Evolutionary conservation across 306 rosid genomes (phyloP), one percentile per base, ranked within the genome.

Genomic region (Ormosia semicastrata): DNA sequence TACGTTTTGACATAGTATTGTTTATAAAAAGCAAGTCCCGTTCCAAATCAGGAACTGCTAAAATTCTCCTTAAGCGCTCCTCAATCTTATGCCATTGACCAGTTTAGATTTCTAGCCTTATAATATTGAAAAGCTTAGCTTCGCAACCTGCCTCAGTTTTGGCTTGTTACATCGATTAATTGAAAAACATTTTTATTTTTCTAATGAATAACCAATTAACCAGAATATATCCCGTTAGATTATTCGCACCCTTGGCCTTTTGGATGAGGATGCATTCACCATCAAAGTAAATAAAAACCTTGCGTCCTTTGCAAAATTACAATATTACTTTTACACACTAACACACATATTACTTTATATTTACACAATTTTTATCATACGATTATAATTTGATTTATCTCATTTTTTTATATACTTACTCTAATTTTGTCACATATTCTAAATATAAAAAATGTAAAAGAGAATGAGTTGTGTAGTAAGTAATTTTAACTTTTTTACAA

Each of bases 241-340:
- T 17, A 33, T 82, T 65, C 33, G 5, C n/a, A 8, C n/a, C 5
- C 3, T 52, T 50, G 49, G 47, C 63, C 44, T 30, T 14, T 68
- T 41, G 14, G 59, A 79, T 66, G 12, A 66, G 66, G 34, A 78
- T 67, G 66, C 65, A 66, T 37, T 66, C 75, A 66, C 56, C 24
- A 4, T 13, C 75, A 52, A 50, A 37, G 65, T 29, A 53, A 66
- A 18, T 7, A 54, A 66, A 53, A 66, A 2, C 10, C 13, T 32
- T 3, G 8, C 32, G 33, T 72, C 58, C 57, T 29, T 46, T 33
- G n/a, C 75, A 29, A 24, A 24, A 24, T 24, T 24, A 24, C 24
- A 24, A 24, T 24, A 24, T 24, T 24, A 24, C 1, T 24, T 24
- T 24, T 24, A 24, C 24, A 24, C 24, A 24, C 24, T 24, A 24